Conservation (phyloP, 2,329 filamentous ascomycete genomes). For the Sporothrix pallida region DNA sequence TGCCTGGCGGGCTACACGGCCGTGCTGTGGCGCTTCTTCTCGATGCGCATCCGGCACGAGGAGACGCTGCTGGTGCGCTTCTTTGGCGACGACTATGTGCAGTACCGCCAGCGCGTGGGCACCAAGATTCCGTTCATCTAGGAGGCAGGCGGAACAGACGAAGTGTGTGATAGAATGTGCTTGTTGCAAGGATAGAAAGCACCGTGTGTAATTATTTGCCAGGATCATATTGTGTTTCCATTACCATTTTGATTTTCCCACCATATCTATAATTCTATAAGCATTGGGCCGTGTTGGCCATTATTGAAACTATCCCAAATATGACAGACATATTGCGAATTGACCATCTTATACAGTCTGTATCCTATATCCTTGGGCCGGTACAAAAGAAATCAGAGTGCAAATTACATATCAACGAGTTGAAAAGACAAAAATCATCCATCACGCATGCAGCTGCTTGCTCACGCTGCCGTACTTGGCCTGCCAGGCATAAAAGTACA, state of each 20-base stretch:
- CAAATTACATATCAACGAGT: neutral
- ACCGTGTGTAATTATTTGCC: neutral
- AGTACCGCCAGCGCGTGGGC: slow-evolving; percentile 72
- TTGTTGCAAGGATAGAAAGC: neutral
- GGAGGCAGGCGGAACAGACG: neutral
- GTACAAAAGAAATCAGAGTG: neutral
- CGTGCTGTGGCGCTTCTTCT: slow-evolving; percentile 88
- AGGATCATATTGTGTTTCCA: neutral
- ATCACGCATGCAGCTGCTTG: slow-evolving; percentile 41
- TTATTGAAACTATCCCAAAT: neutral
- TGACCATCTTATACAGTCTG: neutral
- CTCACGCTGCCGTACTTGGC: slow-evolving; percentile 91
- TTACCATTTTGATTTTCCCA: neutral
- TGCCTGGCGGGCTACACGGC: slow-evolving; percentile 75
- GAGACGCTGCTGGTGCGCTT: slow-evolving; percentile 79
- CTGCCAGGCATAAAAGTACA: slow-evolving; percentile 99
- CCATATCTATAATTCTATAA: slow-evolving; percentile 1
- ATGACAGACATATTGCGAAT: neutral
- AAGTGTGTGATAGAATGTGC: neutral
- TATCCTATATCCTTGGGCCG: neutral
- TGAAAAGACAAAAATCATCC: neutral
- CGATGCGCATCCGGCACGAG: slow-evolving; percentile 73
- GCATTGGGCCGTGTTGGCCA: neutral
- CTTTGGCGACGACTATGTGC: slow-evolving; percentile 80
- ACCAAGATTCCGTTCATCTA: slow-evolving; percentile 81